A percentile compares a stretch with the other conserved stretches of the same genome.
Conservation (phyloP, 78 protist genomes). For the Dictyostelium capitatum region DNA sequence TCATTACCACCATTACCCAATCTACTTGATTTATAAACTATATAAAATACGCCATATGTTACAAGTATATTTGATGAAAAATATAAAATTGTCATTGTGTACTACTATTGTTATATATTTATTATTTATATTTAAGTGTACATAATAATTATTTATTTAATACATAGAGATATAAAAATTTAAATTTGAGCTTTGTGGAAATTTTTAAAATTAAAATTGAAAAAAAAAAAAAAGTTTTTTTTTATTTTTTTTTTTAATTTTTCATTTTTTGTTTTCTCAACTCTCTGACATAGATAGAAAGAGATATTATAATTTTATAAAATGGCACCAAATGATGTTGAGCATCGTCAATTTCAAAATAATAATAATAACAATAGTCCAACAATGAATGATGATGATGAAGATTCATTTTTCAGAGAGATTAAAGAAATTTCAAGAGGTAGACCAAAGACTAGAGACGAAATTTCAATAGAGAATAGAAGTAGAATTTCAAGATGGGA, state of each 20-base stretch:
- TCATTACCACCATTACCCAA: too few species aligned
- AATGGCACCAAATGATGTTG: slow-evolving; percentile 5
- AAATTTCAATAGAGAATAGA: slow-evolving; percentile 10
- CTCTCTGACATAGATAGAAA: too few species aligned
- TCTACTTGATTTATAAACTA: slow-evolving; percentile 25
- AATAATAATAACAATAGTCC: background rate
- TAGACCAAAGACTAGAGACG: slow-evolving; percentile 62
- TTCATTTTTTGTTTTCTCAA: too few species aligned
- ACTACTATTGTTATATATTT: background rate
- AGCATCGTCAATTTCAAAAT: background rate
- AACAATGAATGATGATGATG: slow-evolving; percentile 29
- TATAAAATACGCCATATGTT: slow-evolving; percentile 37
- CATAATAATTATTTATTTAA: too few species aligned
- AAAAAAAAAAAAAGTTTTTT: background rate
- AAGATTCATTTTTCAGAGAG: slow-evolving; percentile 67
- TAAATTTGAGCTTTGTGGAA: background rate
- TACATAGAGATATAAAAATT: too few species aligned
- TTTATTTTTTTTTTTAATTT: background rate
- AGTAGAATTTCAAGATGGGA: slow-evolving; percentile 33
- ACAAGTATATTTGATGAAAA: slow-evolving; percentile 5
- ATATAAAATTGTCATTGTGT: slow-evolving; percentile 40
- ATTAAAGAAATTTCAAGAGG: slow-evolving; percentile 63
- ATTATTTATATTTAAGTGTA: too few species aligned
- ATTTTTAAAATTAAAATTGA: background rate
- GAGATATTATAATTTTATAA: background rate